Conservation (phyloP, 148 eudicot genomes). For the Vaccinium corymbosum region DNA sequence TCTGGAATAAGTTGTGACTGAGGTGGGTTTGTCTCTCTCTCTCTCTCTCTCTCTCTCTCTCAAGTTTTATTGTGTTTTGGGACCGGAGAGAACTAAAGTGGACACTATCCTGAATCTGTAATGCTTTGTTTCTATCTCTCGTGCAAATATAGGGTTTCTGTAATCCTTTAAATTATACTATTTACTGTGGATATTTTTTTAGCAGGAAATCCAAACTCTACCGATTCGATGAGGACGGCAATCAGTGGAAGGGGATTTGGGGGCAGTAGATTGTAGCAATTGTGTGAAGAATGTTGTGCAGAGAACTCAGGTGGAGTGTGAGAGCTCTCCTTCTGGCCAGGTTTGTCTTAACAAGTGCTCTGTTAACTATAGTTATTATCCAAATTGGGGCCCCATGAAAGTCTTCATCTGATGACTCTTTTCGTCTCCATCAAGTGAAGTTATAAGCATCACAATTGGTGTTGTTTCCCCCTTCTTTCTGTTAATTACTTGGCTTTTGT, state of each 20-base stretch:
- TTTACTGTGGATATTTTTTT: no score
- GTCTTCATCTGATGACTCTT: slow-evolving; percentile 26
- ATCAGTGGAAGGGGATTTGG: slow-evolving; percentile 90
- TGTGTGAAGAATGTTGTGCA: slow-evolving; percentile 79
- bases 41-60: no score
- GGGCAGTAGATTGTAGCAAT: slow-evolving; percentile 58
- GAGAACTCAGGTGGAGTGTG: slow-evolving; percentile 86
- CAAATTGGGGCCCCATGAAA: slow-evolving; percentile 59
- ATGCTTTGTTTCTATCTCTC: no score
- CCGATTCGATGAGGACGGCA: no score
- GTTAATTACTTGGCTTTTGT: not conserved
- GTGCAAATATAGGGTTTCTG: no score
- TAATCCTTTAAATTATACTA: no score
- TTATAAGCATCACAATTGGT: not conserved
- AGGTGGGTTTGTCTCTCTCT: no score
- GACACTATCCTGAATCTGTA: no score
- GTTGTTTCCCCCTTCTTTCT: not conserved
- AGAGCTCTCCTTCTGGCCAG: slow-evolving; percentile 67
- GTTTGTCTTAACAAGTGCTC: slow-evolving; percentile 80
- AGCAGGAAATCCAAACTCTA: no score
- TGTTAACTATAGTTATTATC: slow-evolving; percentile 62
- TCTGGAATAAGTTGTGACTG: no score
- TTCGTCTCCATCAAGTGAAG: slow-evolving; percentile 47
- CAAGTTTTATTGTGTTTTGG: no score
- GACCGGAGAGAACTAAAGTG: no score